A percentile compares a stretch with the other conserved stretches of the same genome.
Conservation (phyloP, 768 basidiomycete species). For the Strobilomyces echinocephalus region DNA sequence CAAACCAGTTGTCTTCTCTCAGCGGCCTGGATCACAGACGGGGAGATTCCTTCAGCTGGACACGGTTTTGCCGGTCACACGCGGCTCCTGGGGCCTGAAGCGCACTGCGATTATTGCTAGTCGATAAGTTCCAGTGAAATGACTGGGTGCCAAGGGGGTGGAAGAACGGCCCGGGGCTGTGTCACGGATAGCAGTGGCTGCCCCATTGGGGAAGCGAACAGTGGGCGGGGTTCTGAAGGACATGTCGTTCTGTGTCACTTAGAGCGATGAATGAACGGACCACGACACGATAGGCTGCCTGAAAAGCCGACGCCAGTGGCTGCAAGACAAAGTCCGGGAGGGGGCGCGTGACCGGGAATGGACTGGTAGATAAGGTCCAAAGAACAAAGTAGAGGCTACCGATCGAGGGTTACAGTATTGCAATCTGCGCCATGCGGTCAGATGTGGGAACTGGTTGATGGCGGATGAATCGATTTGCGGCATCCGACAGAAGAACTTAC, state of each 20-base stretch:
- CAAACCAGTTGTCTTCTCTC: too few relatives aligned
- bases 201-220: not conserved
- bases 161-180: too few relatives aligned
- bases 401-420: constrained; percentile 55
- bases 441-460: constrained; percentile 67
- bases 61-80: too few relatives aligned
- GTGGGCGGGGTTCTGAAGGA: too few relatives aligned
- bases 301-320: constrained; percentile 76
- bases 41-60: too few relatives aligned
- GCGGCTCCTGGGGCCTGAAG: too few relatives aligned
- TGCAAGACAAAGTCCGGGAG: constrained; percentile 68
- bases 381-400: constrained; percentile 37
- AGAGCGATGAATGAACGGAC: not conserved
- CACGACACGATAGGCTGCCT: constrained; percentile 77
- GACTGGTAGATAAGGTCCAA: constrained; percentile 51
- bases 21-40: too few relatives aligned
- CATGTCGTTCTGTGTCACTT: constrained; percentile 1
- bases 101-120: constrained; percentile 40
- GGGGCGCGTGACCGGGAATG: constrained; percentile 37
- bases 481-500: constrained; percentile 25
- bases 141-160: not conserved
- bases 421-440: constrained; percentile 87
- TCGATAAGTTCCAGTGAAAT: constrained; percentile 30
- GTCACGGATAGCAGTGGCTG: too few relatives aligned
- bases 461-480: not conserved